Conservation (phyloP, 179 eudicot species). For the Vitellaria paradoxa region DNA sequence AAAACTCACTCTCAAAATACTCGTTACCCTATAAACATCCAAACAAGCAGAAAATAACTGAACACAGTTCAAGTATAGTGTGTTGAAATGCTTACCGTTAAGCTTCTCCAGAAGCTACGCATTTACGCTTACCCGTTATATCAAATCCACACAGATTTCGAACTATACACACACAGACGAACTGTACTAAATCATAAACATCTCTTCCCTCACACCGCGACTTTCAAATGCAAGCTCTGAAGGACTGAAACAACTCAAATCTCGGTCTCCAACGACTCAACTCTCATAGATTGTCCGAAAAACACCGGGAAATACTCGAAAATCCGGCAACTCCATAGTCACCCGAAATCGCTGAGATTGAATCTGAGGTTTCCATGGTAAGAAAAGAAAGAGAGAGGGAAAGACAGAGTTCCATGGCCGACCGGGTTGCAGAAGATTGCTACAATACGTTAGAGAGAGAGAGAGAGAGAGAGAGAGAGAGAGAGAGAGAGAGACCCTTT, state of each 20-base stretch:
- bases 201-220: background rate
- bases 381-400: no score
- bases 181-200: background rate
- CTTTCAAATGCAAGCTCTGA: background rate
- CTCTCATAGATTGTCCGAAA: no score
- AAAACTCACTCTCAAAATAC: background rate
- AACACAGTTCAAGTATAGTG: background rate
- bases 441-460: background rate
- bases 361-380: no score
- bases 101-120: background rate
- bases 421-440: background rate
- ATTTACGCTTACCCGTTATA: background rate
- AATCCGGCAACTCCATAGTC: background rate
- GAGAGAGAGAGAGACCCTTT: background rate
- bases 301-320: background rate
- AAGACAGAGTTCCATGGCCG: background rate
- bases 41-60: background rate
- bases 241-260: background rate
- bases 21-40: background rate
- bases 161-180: background rate
- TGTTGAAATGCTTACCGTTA: background rate
- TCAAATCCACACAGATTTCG: background rate
- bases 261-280: background rate
- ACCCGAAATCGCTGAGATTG: background rate
- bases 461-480: background rate